Evolutionary conservation across 352 stramenopile genomes (phyloP), one percentile per base, ranked within the genome.

Genomic region (Phytopythium delawarense): DNA sequence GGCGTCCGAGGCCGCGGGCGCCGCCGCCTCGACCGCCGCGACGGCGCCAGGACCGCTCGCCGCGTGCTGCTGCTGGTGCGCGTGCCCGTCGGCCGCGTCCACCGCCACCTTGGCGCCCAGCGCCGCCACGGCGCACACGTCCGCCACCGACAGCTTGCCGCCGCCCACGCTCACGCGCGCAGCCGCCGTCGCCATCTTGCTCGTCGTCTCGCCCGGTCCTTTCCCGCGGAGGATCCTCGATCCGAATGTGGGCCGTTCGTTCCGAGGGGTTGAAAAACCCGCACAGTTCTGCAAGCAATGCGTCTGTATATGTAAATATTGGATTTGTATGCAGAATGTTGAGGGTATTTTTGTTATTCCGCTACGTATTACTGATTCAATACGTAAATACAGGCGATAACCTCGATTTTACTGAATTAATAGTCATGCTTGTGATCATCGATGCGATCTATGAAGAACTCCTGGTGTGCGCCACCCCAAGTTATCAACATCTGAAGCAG

Each of bases 121-220:
- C 15, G 70, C 79, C 37, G 83, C 80, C 64, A 89, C 72, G 7
- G 79, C 70, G 48, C 75, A 82, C n/a, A 92, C 68, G 63, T 92
- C 80, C 50, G 65, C 76, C 32, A 89, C 62, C 30, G 70, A 69
- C 53, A 92, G 83, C 60, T 82, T 85, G 62, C 59, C 74, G 57
- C 64, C 69, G 56, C 76, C 59, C 60, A 92, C 70, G 32, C 67
- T 86, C 69, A 90, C 81, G 57, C 81, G 74, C 32, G 70, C 51
- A 55, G 76, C 65, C 52, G 76, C 66, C 71, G 81, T 85, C 40
- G 57, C 59, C 45, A 51, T 51, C n/a, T 6, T 39, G 8, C 8
- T 39, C 2, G 2, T 21, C 23, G 11, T 37, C 21, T 35, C 48
- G 5, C 11, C 35, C 48, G 11, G 5, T 8, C 15, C 28, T 16